Percentiles rank a stretch among this genome's conserved stretches.
phyloP scores from a whole-genome alignment of 2,329 filamentous ascomycete genomes.

The Chrysosporium keratinophilum region DNA sequence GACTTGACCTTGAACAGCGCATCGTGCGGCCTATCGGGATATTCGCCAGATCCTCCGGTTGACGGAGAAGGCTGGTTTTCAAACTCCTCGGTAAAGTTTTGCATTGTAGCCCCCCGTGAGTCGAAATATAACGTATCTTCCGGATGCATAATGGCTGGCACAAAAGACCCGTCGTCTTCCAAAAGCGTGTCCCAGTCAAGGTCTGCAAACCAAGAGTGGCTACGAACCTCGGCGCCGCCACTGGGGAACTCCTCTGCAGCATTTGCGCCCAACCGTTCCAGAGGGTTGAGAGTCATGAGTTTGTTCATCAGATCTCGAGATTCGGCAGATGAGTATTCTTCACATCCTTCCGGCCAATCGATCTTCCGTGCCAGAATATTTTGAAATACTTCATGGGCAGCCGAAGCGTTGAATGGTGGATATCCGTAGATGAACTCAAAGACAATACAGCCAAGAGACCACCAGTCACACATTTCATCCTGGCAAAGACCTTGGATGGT shows the following conservation, averaged over 20 bases:
- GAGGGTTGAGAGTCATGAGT: conserved; percentile 74
- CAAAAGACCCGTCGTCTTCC: conserved; percentile 93
- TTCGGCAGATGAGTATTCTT: conserved; percentile 70
- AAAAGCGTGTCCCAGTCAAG: conserved; percentile 82
- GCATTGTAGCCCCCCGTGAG: conserved; percentile 75
- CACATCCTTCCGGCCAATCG: conserved; percentile 78
- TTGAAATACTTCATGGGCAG: conserved; percentile 89
- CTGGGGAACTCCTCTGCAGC: conserved; percentile 68
- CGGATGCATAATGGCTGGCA: conserved; percentile 82
- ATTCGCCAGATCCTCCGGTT: conserved; percentile 58
- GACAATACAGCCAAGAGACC: conserved; percentile 96
- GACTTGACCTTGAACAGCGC: conserved; percentile 80
- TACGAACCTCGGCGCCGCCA: conserved; percentile 84
- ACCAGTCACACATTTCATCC: conserved; percentile 98
- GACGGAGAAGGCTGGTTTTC: conserved; percentile 77
- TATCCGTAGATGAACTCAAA: conserved; percentile 93
- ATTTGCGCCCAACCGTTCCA: conserved; percentile 74
- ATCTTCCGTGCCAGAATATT: conserved; percentile 87
- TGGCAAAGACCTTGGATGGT: conserved; percentile 92
- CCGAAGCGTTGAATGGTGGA: conserved; percentile 82
- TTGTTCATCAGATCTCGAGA: conserved; percentile 92
- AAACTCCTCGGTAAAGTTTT: conserved; percentile 86
- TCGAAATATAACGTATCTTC: conserved; percentile 99
- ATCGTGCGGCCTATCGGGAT: conserved; percentile 84
- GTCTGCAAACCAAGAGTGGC: conserved; percentile 76